These are phyloP conservation scores for Cyberlindnera misumaiensis DNA, from an alignment of 805 yeast species.

Conservation along the genomic window DNA sequence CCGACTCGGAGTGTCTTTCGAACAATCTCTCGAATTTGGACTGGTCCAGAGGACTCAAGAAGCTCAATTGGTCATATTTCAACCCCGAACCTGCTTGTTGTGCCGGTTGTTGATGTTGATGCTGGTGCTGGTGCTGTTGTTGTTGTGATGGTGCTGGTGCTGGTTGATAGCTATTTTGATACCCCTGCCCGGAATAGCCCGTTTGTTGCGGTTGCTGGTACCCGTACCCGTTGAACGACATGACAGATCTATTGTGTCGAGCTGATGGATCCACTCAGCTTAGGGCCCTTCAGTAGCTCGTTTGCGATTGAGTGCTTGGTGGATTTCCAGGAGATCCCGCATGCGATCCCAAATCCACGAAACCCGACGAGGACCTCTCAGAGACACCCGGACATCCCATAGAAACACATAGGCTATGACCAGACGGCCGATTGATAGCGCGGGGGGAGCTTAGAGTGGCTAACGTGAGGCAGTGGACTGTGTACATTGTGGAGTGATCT, in stretches of 20 bases:
- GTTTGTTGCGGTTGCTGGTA: background rate
- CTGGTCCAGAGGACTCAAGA: conserved; percentile 80
- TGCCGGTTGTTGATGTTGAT: conserved; percentile 5
- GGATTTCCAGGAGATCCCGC: too few species aligned
- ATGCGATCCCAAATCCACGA: too few species aligned
- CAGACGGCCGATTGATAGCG: too few species aligned
- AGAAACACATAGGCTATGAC: too few species aligned
- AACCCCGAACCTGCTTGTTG: background rate
- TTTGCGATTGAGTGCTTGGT: too few species aligned
- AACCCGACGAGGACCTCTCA: too few species aligned
- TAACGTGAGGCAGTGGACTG: too few species aligned
- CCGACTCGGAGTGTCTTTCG: conserved; percentile 58
- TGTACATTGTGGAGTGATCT: too few species aligned
- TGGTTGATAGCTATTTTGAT: background rate
- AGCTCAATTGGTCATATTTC: conserved; percentile 59
- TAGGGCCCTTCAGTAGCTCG: too few species aligned
- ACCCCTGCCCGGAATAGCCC: background rate
- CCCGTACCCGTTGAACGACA: background rate
- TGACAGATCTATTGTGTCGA: background rate
- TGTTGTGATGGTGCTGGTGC: conserved; percentile 1
- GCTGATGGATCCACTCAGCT: too few species aligned
- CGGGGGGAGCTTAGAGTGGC: too few species aligned
- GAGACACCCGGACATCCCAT: too few species aligned
- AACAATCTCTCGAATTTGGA: conserved; percentile 77
- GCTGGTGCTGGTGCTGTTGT: conserved; percentile 10